Evolutionary conservation across 176 grass and related monocot genomes (phyloP).

Genomic region (Zea mays): DNA sequence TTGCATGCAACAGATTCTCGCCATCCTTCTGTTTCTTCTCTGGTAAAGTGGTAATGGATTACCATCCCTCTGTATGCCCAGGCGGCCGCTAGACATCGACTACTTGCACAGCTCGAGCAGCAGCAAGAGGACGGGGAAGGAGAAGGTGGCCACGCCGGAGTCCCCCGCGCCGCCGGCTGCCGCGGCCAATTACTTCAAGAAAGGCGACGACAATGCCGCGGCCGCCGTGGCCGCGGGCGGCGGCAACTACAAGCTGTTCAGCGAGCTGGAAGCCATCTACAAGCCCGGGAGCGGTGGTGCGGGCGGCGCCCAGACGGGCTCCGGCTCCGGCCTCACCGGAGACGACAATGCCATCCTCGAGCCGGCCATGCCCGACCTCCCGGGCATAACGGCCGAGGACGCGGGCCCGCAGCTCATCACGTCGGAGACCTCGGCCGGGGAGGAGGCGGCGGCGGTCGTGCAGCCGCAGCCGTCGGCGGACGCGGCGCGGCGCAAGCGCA

Average conservation of each 20-base stretch:
- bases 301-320: slow-evolving; percentile 65
- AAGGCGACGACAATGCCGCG: slow-evolving; percentile 33
- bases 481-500: slow-evolving; percentile 54
- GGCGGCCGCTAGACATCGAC: slow-evolving; percentile 95
- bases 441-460: slow-evolving; percentile 60
- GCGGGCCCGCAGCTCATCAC: slow-evolving; percentile 19
- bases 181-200: slow-evolving; percentile 56
- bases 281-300: slow-evolving; percentile 68
- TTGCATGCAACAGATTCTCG: slow-evolving; percentile 28
- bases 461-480: slow-evolving; percentile 18
- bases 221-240: background rate
- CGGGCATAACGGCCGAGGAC: slow-evolving; percentile 7
- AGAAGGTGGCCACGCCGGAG: slow-evolving; percentile 51
- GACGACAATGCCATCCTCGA: slow-evolving; percentile 70
- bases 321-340: slow-evolving; percentile 78
- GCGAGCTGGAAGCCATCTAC: slow-evolving; percentile 96
- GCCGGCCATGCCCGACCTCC: slow-evolving; percentile 35
- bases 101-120: slow-evolving; percentile 74
- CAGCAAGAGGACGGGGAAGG: slow-evolving; percentile 74
- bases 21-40: background rate
- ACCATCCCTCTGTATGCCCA: background rate
- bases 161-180: slow-evolving; percentile 29
- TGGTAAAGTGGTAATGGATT: too few relatives aligned
- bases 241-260: slow-evolving; percentile 97
- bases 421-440: slow-evolving; percentile 75